phyloP scores from a whole-genome alignment of 441 rosid genomes.

The Codiaeum variegatum region DNA sequence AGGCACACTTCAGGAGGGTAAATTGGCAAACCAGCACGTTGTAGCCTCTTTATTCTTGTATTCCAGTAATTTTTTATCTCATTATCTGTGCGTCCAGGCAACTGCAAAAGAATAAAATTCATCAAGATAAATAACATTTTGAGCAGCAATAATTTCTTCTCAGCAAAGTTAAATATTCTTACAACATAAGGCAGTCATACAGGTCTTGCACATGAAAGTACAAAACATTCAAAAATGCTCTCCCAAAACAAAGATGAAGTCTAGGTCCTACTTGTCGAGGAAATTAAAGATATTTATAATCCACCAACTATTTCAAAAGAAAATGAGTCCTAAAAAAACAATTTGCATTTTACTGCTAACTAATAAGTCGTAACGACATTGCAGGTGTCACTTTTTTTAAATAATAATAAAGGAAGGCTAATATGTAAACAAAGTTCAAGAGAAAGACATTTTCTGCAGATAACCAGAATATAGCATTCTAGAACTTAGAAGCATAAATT shows the following conservation, averaged over 20 bases:
- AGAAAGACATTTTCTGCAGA: neutral
- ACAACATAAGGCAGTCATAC: neutral
- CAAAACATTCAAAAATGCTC: neutral
- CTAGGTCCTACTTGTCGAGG: neutral
- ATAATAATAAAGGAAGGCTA: neutral
- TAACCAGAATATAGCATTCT: neutral
- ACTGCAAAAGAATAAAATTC: slow-evolving; percentile 35
- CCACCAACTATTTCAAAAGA: neutral
- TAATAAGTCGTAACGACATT: neutral
- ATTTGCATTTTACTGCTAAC: neutral
- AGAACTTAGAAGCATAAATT: neutral
- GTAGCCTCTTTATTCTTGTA: slow-evolving; percentile 90
- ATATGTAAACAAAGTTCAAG: neutral
- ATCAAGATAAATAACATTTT: slow-evolving; percentile 1
- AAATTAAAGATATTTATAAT: neutral
- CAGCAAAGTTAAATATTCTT: neutral
- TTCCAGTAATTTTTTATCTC: slow-evolving; percentile 99
- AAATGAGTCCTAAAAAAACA: neutral
- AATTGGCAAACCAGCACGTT: slow-evolving; percentile 91
- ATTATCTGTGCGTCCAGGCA: slow-evolving; percentile 97
- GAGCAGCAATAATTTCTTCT: neutral
- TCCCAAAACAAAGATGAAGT: neutral
- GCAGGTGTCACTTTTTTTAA: neutral
- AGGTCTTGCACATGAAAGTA: neutral
- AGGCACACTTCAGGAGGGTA: slow-evolving; percentile 80